Evolutionary conservation across 2,329 filamentous ascomycete species (phyloP), one percentile per base, ranked within the genome.

Genomic region (Fusarium sororula): DNA sequence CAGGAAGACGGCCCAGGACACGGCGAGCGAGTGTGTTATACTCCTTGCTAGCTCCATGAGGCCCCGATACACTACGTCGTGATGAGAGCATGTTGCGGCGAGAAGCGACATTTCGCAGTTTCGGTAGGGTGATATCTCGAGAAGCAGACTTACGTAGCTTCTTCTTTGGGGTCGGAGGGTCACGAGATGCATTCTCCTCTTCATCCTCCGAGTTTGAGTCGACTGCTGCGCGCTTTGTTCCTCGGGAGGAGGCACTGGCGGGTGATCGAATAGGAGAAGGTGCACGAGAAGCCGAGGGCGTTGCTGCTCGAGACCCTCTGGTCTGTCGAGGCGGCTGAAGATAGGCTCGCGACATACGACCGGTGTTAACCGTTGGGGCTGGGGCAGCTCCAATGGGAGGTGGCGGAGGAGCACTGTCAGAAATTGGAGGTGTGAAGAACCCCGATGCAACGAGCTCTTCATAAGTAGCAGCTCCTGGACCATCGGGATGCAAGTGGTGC

Each of bases 111-210:
- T 71, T 78, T 44, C 82, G 80, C 35, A 85, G 70, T 39, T 80
- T 80, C 38, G 81, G 79, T 18, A 80, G 63, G 60, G 82, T 72
- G 68, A 87, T 83, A 69, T 86, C 81, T 17, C 84, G 81, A n/a
- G 85, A 84, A 63, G 85, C 81, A 13, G 84, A 86, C 81, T 87
- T 87, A 63, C 89, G 86, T 55, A 90, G 81, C 79, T 88, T 89
- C 83, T 89, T 89, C 72, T 81, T 81, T 20, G 81, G 80, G 17
- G 79, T 79, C 14, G 71, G 75, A 18, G 75, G 75, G n/a, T 76
- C 75, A 42, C 68, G 56, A 39, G 47, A 39, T 26, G n/a, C 45
- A 26, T 60, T 67, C 9, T 79, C 75, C 51, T 80, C 72, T 56
- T 84, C 81, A 26, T 83, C 82, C 20, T 81, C 80, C 6, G 82